Percentiles rank a stretch among this genome's conserved stretches.
phyloP scores from a whole-genome alignment of 2,329 filamentous ascomycete species.

The Cordyceps cateniannulata region DNA sequence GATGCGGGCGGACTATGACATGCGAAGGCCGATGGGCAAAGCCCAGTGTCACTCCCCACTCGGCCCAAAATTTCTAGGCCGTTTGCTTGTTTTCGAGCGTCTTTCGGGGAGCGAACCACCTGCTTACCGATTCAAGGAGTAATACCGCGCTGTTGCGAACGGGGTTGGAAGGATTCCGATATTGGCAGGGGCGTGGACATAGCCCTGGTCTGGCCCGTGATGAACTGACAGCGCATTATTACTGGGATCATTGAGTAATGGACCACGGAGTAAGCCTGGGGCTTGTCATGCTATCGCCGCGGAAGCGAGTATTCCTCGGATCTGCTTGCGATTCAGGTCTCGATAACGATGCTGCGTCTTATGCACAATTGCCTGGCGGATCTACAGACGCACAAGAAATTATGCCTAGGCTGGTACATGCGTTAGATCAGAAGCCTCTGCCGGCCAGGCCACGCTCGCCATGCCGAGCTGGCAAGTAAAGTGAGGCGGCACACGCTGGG shows the following conservation, averaged over 20 bases:
- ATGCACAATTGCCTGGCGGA: conserved; percentile 10
- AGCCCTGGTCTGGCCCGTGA: not conserved
- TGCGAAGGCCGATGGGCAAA: conserved; percentile 10
- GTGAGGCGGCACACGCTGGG: not conserved
- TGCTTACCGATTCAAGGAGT: conserved; percentile 4
- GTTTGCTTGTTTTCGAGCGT: not conserved
- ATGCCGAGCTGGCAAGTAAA: not conserved
- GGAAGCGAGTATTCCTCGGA: conserved; percentile 1
- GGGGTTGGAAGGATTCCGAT: conserved; percentile 10
- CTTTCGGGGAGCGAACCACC: not conserved
- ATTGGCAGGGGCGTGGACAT: conserved; percentile 5
- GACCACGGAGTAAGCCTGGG: not conserved
- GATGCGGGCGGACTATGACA: conserved; percentile 10
- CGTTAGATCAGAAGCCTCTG: not conserved
- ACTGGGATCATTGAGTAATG: not conserved
- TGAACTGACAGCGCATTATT: conserved; percentile 6
- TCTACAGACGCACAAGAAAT: conserved; percentile 7
- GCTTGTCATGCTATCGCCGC: not conserved
- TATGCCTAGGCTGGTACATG: conserved; percentile 8
- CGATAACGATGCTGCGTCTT: conserved; percentile 6
- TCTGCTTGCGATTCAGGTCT: conserved; percentile 3
- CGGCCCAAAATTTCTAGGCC: not conserved
- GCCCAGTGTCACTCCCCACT: conserved; percentile 7
- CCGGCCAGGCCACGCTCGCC: not conserved
- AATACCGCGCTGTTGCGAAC: not conserved